Evolutionary conservation across 2,329 filamentous ascomycete genomes (phyloP).

Genomic region (Aureobasidium sp.): DNA sequence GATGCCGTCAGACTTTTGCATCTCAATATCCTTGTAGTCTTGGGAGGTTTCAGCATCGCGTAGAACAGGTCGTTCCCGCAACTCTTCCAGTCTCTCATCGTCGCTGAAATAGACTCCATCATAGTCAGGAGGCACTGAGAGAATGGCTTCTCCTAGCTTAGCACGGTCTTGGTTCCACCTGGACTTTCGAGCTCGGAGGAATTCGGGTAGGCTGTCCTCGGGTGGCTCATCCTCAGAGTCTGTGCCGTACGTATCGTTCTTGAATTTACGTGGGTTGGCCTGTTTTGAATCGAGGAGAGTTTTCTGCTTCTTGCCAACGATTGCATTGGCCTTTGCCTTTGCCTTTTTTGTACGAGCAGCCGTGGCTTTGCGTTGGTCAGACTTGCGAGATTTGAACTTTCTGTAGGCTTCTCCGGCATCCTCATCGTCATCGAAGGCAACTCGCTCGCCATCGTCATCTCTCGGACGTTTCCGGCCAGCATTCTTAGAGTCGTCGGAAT

Average conservation of each 20-base stretch:
- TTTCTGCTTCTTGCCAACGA: constrained; percentile 30
- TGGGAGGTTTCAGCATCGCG: constrained; percentile 56
- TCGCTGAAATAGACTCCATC: constrained; percentile 70
- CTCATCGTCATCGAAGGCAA: constrained; percentile 41
- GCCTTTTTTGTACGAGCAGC: constrained; percentile 43
- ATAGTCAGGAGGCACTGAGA: constrained; percentile 72
- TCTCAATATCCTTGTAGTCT: constrained; percentile 64
- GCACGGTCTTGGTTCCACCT: constrained; percentile 59
- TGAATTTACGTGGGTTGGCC: background rate
- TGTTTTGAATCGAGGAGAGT: constrained; percentile 16
- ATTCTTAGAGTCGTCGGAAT: background rate
- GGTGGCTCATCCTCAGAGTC: constrained; percentile 47
- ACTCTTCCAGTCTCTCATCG: constrained; percentile 52
- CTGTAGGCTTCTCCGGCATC: constrained; percentile 50
- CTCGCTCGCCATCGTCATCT: constrained; percentile 1
- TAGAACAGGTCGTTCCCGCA: constrained; percentile 66
- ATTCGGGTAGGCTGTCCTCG: constrained; percentile 60
- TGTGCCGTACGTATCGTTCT: constrained; percentile 24
- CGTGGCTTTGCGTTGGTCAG: constrained; percentile 45
- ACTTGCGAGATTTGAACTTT: constrained; percentile 56
- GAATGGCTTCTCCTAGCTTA: constrained; percentile 56
- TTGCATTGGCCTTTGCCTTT: constrained; percentile 35
- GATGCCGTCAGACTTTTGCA: constrained; percentile 68
- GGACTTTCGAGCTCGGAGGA: constrained; percentile 61
- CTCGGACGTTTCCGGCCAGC: background rate